phyloP scores from a whole-genome alignment of 306 rosid species.

The Begonia fuchsioides region DNA sequence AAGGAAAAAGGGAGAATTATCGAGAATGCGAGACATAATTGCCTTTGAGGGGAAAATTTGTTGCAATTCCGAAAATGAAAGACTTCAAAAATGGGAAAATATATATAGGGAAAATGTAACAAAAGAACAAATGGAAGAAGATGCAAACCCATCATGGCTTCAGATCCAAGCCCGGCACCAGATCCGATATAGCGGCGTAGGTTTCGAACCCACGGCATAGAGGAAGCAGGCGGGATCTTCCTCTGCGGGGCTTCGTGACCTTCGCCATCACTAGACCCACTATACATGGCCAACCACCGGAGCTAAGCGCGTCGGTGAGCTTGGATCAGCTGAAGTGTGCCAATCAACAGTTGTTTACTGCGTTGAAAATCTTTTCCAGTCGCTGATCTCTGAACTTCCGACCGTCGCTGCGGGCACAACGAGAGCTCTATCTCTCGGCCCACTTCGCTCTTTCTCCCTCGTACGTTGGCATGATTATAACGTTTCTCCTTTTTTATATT shows the following conservation, averaged over 20 bases:
- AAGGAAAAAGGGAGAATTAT: too few relatives aligned
- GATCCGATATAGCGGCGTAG: conserved; percentile 89
- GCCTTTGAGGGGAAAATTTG: too few relatives aligned
- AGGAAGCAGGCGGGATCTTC: conserved; percentile 81
- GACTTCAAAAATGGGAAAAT: neutral
- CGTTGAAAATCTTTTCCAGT: neutral
- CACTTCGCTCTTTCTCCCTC: neutral
- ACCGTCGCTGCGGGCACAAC: neutral
- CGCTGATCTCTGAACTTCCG: neutral
- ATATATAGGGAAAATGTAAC: neutral
- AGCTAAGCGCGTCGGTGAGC: neutral
- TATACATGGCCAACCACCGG: conserved; percentile 46
- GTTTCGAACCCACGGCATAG: conserved; percentile 90
- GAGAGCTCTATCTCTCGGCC: neutral
- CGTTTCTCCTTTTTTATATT: too few relatives aligned
- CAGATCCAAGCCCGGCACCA: conserved; percentile 91
- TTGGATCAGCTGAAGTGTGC: conserved; percentile 2
- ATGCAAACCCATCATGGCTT: conserved; percentile 79
- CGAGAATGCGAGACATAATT: too few relatives aligned
- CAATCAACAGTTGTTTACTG: neutral
- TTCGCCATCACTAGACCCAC: conserved; percentile 94
- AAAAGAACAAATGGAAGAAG: neutral
- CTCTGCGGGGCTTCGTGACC: conserved; percentile 58
- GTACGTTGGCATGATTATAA: too few relatives aligned
- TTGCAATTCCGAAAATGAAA: too few relatives aligned